Evolutionary conservation across 2,329 filamentous ascomycete species (phyloP), one percentile per base, ranked within the genome.

Genomic region (Neofusicoccum laricinum): DNA sequence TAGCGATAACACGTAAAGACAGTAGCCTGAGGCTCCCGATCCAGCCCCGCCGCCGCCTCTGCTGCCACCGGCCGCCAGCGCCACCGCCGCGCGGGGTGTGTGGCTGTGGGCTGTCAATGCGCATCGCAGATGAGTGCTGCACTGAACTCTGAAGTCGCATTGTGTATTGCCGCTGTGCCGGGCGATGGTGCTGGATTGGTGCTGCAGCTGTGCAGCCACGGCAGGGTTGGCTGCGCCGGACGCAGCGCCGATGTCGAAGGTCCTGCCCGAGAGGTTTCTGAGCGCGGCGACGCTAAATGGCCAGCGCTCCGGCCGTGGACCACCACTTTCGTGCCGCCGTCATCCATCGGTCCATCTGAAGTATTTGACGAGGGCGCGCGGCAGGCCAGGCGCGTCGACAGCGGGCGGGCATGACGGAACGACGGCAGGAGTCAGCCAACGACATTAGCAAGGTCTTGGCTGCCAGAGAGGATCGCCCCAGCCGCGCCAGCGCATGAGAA

Each of bases 1-100:
- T 12, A 6, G 7, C 53, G 53, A 58, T 58, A 45, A 58, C 19
- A 58, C 53, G 53, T 58, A 58, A 58, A 45, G 36, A 38, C 7
- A 38, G 25, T 17, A 11, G 45, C 34, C 49, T 36, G 49, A 19
- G 30, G n/a, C n/a, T 30, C 25, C 25, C 25, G 25, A 30, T 6
- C 25, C 25, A 30, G 25, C 25, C 25, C 25, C 25, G 25, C n/a
- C n/a, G n/a, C n/a, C n/a, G n/a, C n/a, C n/a, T n/a, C n/a, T n/a
- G n/a, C n/a, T n/a, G n/a, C n/a, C n/a, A n/a, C n/a, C n/a, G n/a
- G n/a, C 11, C 5, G 34, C 36, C 45, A 41, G 51, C 51, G 51
- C 51, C 51, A 43, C 51, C 36, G 51, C 38, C 51, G 50, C 51
- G 36, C 19, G 36, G 25, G 25, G 51, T 12, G 21, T 36, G 32